A percentile compares a stretch with the other conserved stretches of the same genome.
Conservation (phyloP, 225 moss, liverwort and hornwort genomes). For the Rhytidiadelphus loreus region DNA sequence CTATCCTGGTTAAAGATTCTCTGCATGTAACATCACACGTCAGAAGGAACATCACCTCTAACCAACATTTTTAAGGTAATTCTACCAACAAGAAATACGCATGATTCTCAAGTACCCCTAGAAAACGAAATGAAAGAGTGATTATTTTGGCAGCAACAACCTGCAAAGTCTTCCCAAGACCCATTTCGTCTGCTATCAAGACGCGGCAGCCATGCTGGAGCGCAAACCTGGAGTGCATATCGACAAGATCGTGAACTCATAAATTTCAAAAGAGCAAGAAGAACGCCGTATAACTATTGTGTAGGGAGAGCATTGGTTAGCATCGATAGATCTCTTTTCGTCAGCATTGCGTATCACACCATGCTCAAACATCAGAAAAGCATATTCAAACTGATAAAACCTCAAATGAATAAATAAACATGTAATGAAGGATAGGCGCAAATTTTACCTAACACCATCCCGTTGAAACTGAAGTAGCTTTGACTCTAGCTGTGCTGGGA, state of each 20-base stretch:
- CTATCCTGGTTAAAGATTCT: neutral
- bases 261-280: constrained; percentile 1
- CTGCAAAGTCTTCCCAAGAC: constrained; percentile 96
- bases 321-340: neutral
- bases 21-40: neutral
- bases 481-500: constrained; percentile 60
- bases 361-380: neutral
- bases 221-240: constrained; percentile 65
- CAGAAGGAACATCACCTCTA: neutral
- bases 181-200: constrained; percentile 98
- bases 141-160: constrained; percentile 17
- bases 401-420: neutral
- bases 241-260: neutral
- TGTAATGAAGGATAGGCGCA: neutral
- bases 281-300: neutral
- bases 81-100: neutral
- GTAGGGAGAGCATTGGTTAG: neutral
- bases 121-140: neutral
- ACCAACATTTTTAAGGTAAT: neutral
- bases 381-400: neutral
- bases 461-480: constrained; percentile 84
- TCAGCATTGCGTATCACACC: neutral
- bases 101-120: neutral
- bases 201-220: constrained; percentile 86
- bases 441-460: constrained; percentile 72